Conservation (phyloP, 2,329 filamentous ascomycete species). For the Alternaria metachromatica region DNA sequence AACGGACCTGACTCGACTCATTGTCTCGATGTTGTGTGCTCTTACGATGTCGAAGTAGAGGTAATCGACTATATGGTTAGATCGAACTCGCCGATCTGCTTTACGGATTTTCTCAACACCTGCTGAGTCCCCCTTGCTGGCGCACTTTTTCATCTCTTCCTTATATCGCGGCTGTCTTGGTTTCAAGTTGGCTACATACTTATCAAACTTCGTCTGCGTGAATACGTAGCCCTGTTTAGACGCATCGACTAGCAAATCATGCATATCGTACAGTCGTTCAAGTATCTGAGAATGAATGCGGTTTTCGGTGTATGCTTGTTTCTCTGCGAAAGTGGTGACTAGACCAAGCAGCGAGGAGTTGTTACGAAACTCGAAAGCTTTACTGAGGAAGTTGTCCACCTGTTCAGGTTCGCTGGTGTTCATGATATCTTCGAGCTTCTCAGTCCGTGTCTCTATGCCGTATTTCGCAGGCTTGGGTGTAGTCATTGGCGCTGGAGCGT, state of each 20-base stretch:
- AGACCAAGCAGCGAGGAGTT: constrained; percentile 65
- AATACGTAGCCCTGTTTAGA: constrained; percentile 59
- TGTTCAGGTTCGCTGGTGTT: constrained; percentile 26
- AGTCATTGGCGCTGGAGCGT: constrained; percentile 59
- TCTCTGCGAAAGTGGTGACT: constrained; percentile 70
- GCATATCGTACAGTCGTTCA: constrained; percentile 46
- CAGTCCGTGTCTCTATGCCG: constrained; percentile 59
- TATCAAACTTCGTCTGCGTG: constrained; percentile 52
- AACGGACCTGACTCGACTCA: constrained; percentile 29
- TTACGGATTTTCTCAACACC: constrained; percentile 24
- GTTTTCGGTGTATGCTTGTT: constrained; percentile 61
- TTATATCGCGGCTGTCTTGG: constrained; percentile 54
- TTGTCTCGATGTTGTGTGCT: constrained; percentile 43
- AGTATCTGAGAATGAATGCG: constrained; percentile 29
- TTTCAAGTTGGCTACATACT: constrained; percentile 61
- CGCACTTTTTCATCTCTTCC: constrained; percentile 35
- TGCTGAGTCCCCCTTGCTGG: constrained; percentile 18
- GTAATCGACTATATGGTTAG: constrained; percentile 66
- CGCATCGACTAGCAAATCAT: constrained; percentile 56
- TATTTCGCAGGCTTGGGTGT: constrained; percentile 57
- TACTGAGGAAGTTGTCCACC: constrained; percentile 58
- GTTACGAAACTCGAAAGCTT: constrained; percentile 66
- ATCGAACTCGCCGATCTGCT: constrained; percentile 28
- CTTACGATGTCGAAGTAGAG: constrained; percentile 64
- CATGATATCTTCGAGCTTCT: constrained; percentile 57